These are phyloP conservation scores for Alternaria arbusti DNA, from an alignment of 2,329 filamentous ascomycete species.

Conservation along the genomic window DNA sequence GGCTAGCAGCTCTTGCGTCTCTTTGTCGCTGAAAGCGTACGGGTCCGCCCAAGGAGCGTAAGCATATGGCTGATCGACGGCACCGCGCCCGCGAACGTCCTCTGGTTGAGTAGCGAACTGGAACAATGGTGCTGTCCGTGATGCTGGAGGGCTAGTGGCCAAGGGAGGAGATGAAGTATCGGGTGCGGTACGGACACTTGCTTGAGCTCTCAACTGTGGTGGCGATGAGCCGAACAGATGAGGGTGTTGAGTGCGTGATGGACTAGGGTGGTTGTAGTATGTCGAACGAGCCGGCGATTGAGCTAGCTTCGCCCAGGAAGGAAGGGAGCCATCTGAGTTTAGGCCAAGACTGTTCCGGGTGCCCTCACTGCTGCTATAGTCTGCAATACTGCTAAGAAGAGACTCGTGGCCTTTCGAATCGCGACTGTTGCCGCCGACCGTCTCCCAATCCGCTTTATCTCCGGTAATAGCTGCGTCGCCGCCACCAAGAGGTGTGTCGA, in stretches of 20 bases:
- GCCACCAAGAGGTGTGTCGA: neutral
- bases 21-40: slow-evolving; percentile 40
- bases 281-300: slow-evolving; percentile 17
- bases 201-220: slow-evolving; percentile 20
- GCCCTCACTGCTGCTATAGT: slow-evolving; percentile 41
- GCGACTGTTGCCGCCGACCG: slow-evolving; percentile 31
- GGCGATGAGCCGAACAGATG: slow-evolving; percentile 42
- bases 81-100: neutral
- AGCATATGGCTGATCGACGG: slow-evolving; percentile 20
- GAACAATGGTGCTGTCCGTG: slow-evolving; percentile 26
- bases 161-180: slow-evolving; percentile 7
- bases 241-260: slow-evolving; percentile 25
- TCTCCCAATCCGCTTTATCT: slow-evolving; percentile 46
- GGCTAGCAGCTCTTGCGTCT: slow-evolving; percentile 41
- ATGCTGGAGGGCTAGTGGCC: slow-evolving; percentile 19
- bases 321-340: slow-evolving; percentile 13
- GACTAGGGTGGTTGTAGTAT: slow-evolving; percentile 39
- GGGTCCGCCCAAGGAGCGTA: slow-evolving; percentile 26
- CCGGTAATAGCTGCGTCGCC: slow-evolving; percentile 13
- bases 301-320: slow-evolving; percentile 16
- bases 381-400: slow-evolving; percentile 39
- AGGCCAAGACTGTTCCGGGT: slow-evolving; percentile 26
- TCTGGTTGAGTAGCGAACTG: slow-evolving; percentile 1
- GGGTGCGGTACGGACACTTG: slow-evolving; percentile 13
- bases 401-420: slow-evolving; percentile 18